Evolutionary conservation across 1,284 basidiomycete genomes (phyloP), one percentile per base, ranked within the genome.

Genomic region (Microbotryum scabiosae): DNA sequence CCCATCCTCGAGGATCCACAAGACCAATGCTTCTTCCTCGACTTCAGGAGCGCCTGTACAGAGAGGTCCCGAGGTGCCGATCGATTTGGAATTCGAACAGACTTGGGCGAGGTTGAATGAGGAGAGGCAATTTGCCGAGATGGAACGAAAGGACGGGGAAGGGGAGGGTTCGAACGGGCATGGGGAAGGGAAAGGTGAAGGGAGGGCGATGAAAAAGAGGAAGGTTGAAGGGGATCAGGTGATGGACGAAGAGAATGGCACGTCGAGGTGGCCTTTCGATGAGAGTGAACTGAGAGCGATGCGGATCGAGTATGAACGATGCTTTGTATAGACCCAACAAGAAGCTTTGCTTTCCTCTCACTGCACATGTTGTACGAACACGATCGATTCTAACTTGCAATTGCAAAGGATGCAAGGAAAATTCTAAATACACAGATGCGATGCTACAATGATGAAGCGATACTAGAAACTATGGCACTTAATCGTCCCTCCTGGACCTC

Each of bases 401-500:
- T 30, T 28, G n/a, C 51, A 32, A 52, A 16, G 41, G 14, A 18
- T 28, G 26, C 26, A 56, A 56, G 30, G 12, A 51, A 18, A 7
- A 5, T 20, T 59, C 25, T 21, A 56, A 41, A 57, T 18, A 28
- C 10, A 30, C 12, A 12, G n/a, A 43, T 45, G 28, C 44, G 21
- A 30, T 30, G 16, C 8, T 48, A 56, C 16, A n/a, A 54, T 36
- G 51, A 56, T 28, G 18, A n/a, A 18, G 14, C 16, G 14, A 28
- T 26, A 47, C 21, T n/a, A 55, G n/a, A 44, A n/a, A 55, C 4
- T 12, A 10, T n/a, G n/a, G 1, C 8, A 1, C 55, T 9, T n/a
- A 25, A 28, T 25, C 54, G 14, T 57, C 57, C 46, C 61, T 49
- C 21, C 44, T 47, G 41, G 43, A 51, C 36, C 55, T 60, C 46